Conservation (phyloP, 2,329 filamentous ascomycete species). For the Diaporthe sp. region DNA sequence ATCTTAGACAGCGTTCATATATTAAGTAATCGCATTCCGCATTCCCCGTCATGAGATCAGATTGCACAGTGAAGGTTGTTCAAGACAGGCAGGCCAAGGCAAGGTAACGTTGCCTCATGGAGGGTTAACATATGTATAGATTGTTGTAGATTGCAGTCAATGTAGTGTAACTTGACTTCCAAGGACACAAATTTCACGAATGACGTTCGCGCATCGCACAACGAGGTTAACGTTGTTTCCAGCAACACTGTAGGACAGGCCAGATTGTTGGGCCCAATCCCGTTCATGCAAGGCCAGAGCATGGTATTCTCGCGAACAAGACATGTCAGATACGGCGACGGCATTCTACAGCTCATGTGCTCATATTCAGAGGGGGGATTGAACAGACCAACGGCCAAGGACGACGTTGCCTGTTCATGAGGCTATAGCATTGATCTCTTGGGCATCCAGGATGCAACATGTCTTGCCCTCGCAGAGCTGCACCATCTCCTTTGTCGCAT, state of each 20-base stretch:
- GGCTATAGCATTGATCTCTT: background rate
- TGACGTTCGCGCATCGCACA: background rate
- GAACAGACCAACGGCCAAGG: background rate
- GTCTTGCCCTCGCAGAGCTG: conserved; percentile 28
- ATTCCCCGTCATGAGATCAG: background rate
- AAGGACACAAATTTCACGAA: too few relatives aligned
- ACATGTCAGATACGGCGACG: background rate
- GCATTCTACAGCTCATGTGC: background rate
- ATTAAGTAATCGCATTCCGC: background rate
- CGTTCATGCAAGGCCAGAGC: background rate
- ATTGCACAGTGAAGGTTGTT: too few relatives aligned
- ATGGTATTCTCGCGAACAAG: background rate
- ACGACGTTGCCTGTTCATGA: background rate
- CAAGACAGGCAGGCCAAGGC: background rate
- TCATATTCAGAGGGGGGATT: background rate
- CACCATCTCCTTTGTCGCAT: conserved; percentile 24
- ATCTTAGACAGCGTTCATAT: background rate
- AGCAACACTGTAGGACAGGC: background rate
- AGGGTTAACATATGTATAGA: background rate
- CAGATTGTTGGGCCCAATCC: too few relatives aligned
- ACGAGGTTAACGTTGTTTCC: background rate
- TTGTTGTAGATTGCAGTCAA: background rate
- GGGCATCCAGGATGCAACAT: background rate
- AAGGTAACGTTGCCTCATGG: background rate
- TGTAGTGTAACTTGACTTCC: background rate